These are phyloP conservation scores for Magnolia sinica DNA, from an alignment of 164 flowering plant species.

Conservation along the genomic window DNA sequence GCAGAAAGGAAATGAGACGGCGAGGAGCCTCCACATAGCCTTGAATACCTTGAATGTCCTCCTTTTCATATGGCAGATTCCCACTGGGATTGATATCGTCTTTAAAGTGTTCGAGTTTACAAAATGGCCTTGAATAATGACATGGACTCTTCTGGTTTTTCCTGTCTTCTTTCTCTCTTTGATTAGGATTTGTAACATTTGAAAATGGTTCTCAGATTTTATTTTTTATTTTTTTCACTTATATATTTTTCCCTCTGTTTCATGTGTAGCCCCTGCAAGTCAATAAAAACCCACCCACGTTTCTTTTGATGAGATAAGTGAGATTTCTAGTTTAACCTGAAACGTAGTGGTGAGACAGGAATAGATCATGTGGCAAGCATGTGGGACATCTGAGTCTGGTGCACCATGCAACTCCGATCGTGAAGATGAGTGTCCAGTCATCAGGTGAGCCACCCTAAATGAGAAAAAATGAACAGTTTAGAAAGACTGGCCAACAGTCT, in stretches of 20 bases:
- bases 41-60: constrained; percentile 66
- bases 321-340: too few species aligned
- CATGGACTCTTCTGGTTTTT: not conserved
- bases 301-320: too few species aligned
- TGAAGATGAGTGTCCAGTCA: too few species aligned
- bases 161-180: not conserved
- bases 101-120: constrained; percentile 84
- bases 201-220: not conserved
- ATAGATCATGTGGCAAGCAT: too few species aligned
- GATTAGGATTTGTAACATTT: not conserved
- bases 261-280: not conserved
- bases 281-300: too few species aligned
- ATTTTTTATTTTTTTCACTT: not conserved
- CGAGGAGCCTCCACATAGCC: constrained; percentile 89
- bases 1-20: constrained; percentile 94
- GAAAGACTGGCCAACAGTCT: too few species aligned
- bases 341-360: too few species aligned
- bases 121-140: constrained; percentile 60
- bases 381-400: too few species aligned
- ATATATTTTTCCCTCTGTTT: not conserved
- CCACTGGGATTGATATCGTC: constrained; percentile 85
- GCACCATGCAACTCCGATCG: too few species aligned
- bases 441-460: too few species aligned
- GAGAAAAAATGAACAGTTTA: too few species aligned
- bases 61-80: constrained; percentile 84